Percentiles rank a stretch among this genome's conserved stretches.
These are phyloP conservation scores for Heliosperma pusillum DNA, from an alignment of 148 eudicot genomes.

Conservation along the genomic window DNA sequence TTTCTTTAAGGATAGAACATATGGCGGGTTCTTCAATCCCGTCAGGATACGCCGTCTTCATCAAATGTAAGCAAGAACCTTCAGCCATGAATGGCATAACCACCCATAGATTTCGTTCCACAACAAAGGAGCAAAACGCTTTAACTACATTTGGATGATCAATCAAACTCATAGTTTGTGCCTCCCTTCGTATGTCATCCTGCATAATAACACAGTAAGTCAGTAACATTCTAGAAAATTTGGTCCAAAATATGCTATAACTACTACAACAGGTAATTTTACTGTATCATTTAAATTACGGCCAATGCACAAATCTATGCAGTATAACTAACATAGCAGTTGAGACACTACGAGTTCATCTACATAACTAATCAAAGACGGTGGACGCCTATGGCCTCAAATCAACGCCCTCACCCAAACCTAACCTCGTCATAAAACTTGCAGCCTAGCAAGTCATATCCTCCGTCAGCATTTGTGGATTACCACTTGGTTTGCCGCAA, in stretches of 20 bases:
- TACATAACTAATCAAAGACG: background rate
- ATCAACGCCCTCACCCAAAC: background rate
- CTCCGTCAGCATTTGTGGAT: background rate
- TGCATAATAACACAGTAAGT: conserved; percentile 22
- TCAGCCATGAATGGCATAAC: conserved; percentile 99
- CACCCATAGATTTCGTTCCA: conserved; percentile 87
- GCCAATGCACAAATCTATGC: background rate
- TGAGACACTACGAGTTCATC: background rate
- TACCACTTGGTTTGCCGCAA: background rate
- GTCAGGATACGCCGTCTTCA: conserved; percentile 90
- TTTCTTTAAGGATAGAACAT: conserved; percentile 81
- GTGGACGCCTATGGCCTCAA: background rate
- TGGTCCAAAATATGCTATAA: background rate
- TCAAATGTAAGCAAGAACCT: conserved; percentile 93
- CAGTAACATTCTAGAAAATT: background rate
- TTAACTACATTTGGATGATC: conserved; percentile 88
- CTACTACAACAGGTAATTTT: background rate
- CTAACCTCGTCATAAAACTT: background rate
- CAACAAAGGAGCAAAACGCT: conserved; percentile 93
- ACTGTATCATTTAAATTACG: background rate
- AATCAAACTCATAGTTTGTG: conserved; percentile 91
- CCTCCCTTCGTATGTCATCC: conserved; percentile 99
- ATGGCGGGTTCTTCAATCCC: conserved; percentile 94
- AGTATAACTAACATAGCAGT: background rate
- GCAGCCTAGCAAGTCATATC: background rate